These are phyloP conservation scores for Pochonia chlamydosporia DNA, from an alignment of 2,329 filamentous ascomycete genomes.

Conservation along the genomic window DNA sequence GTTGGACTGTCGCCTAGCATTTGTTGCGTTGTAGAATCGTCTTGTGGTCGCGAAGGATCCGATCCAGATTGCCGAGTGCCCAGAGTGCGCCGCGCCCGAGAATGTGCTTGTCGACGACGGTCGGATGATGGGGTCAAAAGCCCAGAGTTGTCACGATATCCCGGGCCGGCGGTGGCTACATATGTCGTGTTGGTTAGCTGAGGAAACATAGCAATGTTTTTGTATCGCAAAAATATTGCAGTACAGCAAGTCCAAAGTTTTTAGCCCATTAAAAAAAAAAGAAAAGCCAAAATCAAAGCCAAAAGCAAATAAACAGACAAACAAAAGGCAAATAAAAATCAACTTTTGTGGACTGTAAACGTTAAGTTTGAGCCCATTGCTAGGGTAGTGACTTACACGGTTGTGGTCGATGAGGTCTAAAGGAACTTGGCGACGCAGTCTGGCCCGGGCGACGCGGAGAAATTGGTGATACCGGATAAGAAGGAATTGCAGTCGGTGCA, in stretches of 20 bases:
- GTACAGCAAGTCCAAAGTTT: too few species aligned
- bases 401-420: constrained; percentile 3
- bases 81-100: constrained; percentile 20
- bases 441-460: constrained; percentile 7
- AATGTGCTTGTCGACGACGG: constrained; percentile 19
- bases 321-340: too few species aligned
- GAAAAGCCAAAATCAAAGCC: too few species aligned
- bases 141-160: not conserved
- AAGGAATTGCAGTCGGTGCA: constrained; percentile 10
- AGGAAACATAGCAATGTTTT: not conserved
- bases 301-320: too few species aligned
- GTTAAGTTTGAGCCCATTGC: not conserved
- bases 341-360: too few species aligned
- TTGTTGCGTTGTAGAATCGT: constrained; percentile 11
- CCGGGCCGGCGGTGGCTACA: not conserved
- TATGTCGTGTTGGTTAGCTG: not conserved
- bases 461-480: constrained; percentile 10
- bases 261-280: too few species aligned
- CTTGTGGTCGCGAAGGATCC: constrained; percentile 16
- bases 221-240: too few species aligned
- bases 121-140: constrained; percentile 16
- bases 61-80: constrained; percentile 16
- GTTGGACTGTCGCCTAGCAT: not conserved
- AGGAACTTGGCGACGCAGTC: constrained; percentile 1
- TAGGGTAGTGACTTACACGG: constrained; percentile 3